Evolutionary conservation across 2,329 filamentous ascomycete species (phyloP), one percentile per base, ranked within the genome.

Genomic region (Pseudogymnoascus sp.): DNA sequence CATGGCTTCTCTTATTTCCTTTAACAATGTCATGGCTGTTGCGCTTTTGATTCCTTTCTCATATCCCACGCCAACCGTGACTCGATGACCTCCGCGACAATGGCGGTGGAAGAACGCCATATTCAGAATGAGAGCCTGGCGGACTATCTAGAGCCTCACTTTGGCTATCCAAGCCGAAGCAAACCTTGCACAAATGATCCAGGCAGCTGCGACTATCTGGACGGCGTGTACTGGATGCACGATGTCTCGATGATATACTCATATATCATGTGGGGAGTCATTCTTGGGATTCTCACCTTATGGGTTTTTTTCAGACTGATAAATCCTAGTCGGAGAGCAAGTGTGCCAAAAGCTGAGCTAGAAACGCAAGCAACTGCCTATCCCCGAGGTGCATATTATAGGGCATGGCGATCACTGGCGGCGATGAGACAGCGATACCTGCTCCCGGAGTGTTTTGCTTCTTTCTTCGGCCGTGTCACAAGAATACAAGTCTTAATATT

Each of bases 401-500:
- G 72, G n/a, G 31, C 61, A 21, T 67, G 65, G 63, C 61, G 48
- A 60, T 60, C 45, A 58, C 37, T 64, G 10, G 27, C 35, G 18
- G 62, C 68, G 18, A 42, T 48, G 1, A 31, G 64, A 5, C 64
- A 67, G 55, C 64, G 74, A 31, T 79, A 81, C 67, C 76, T 91
- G 2, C 80, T 91, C 1, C 83, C 84, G 0, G 86, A 89, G 67
- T 78, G 80, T 2, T 72, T 80, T 2, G 75, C 79, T 15, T 67
- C 72, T 18, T 67, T 90, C 60, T 90, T 92, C 66, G 87, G 88
- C 29, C 79, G 83, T 64, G 85, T 86, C 1, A 89, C 86, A 0
- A 80, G 87, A 18, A 77, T 90, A 5, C 88, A 92, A 69, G 79
- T 91, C 3, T 68, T 84, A 21, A 77, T 88, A 29, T 76, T 91